Conservation (phyloP, 1,139 yeast species). For the Spathaspora sp. region DNA sequence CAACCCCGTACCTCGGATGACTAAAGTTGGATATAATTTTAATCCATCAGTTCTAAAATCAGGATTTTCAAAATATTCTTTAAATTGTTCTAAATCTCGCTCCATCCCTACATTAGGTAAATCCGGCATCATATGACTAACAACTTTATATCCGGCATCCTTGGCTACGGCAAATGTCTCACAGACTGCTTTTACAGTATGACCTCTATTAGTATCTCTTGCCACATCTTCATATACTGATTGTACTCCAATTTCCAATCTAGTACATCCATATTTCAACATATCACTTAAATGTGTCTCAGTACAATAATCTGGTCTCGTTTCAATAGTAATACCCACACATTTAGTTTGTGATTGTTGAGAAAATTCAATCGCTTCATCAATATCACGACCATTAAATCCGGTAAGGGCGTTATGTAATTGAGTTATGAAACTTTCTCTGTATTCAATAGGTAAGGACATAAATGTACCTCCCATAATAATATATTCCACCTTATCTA, state of each 20-base stretch:
- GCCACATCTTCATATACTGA: conserved; percentile 98
- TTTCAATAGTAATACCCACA: conserved; percentile 97
- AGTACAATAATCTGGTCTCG: conserved; percentile 98
- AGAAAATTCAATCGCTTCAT: conserved; percentile 86
- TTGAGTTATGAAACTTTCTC: conserved; percentile 86
- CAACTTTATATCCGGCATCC: conserved; percentile 97
- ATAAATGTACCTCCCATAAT: conserved; percentile 99
- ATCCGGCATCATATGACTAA: conserved; percentile 99
- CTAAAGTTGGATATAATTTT: conserved; percentile 92
- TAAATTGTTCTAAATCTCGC: conserved; percentile 92
- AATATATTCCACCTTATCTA: conserved; percentile 95
- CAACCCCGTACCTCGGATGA: conserved; percentile 95
- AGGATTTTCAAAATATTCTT: conserved; percentile 95
- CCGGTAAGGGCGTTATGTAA: conserved; percentile 96
- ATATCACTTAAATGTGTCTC: conserved; percentile 93
- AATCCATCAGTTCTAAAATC: conserved; percentile 96
- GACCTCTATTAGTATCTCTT: conserved; percentile 97
- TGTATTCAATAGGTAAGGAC: conserved; percentile 86
- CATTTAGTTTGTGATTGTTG: conserved; percentile 96
- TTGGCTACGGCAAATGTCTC: conserved; percentile 94
- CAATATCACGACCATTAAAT: conserved; percentile 80
- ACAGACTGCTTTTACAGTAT: conserved; percentile 93
- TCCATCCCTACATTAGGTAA: conserved; percentile 98
- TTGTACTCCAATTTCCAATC: conserved; percentile 96
- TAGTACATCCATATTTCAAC: conserved; percentile 94